These are phyloP conservation scores for Cyclotella cryptica DNA, from an alignment of 108 stramenopile genomes.

Conservation along the genomic window DNA sequence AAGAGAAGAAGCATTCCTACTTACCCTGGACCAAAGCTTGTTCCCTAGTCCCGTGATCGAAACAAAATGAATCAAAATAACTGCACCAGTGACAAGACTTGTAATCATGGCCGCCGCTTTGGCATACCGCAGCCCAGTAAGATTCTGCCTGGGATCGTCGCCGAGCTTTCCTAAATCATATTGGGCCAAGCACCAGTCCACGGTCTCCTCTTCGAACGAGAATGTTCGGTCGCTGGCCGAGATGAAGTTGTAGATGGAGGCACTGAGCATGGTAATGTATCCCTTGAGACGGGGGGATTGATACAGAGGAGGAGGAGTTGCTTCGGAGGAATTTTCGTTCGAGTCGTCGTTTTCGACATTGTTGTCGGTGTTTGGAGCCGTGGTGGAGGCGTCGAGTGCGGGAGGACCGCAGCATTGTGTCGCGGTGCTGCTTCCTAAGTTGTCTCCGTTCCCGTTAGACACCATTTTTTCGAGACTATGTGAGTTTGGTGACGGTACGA, in stretches of 20 bases:
- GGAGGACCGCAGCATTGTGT: no score
- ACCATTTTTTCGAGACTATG: no score
- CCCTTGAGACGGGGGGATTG: slow-evolving; percentile 71
- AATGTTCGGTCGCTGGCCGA: slow-evolving; percentile 38
- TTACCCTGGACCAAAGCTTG: slow-evolving; percentile 30
- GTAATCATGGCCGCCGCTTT: slow-evolving; percentile 52
- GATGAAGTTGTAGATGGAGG: slow-evolving; percentile 61
- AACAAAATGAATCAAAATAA: slow-evolving; percentile 60
- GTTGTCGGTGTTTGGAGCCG: no score
- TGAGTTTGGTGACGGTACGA: no score
- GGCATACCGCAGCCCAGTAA: slow-evolving; percentile 43
- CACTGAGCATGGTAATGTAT: slow-evolving; percentile 67
- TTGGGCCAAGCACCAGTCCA: slow-evolving; percentile 33
- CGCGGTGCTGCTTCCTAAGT: no score
- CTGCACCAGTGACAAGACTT: slow-evolving; percentile 42
- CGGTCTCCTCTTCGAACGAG: slow-evolving; percentile 10
- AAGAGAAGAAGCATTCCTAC: background rate
- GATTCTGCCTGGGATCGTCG: background rate
- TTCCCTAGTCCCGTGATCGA: slow-evolving; percentile 42
- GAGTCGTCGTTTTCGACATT: no score
- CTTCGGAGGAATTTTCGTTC: no score
- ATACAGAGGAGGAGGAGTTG: slow-evolving; percentile 39
- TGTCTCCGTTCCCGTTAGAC: no score
- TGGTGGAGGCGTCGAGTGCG: no score
- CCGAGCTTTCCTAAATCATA: slow-evolving; percentile 17